These are phyloP conservation scores for Jackrogersella multiformis DNA, from an alignment of 495 filamentous ascomycete genomes.

Conservation along the genomic window DNA sequence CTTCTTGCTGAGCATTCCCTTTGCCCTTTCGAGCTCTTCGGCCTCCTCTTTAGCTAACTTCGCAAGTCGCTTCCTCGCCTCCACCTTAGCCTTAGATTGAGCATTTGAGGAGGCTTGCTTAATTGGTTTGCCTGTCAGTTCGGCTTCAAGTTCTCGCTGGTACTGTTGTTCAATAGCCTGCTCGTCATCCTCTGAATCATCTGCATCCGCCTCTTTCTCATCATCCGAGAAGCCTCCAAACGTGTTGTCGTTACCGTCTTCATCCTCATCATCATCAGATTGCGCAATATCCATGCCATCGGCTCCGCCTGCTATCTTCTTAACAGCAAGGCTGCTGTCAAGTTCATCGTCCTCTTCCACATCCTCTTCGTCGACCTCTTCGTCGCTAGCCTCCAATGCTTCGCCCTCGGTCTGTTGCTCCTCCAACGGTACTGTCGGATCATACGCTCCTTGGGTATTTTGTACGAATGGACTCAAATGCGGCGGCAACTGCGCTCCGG, in stretches of 20 bases:
- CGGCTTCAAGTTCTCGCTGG: constrained; percentile 91
- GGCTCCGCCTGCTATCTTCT: constrained; percentile 54
- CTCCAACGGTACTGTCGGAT: constrained; percentile 81
- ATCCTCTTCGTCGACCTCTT: constrained; percentile 62
- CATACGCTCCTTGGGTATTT: constrained; percentile 81
- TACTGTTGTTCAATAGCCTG: constrained; percentile 62
- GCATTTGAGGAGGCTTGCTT: constrained; percentile 55
- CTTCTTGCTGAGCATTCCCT: constrained; percentile 93
- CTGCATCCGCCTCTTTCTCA: constrained; percentile 49
- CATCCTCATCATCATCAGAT: constrained; percentile 52
- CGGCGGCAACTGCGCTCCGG: constrained; percentile 87
- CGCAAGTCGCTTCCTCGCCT: constrained; percentile 72
- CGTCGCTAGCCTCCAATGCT: constrained; percentile 69
- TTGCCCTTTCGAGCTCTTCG: constrained; percentile 83
- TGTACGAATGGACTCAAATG: constrained; percentile 98
- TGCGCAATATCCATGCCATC: constrained; percentile 58
- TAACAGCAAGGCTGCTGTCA: constrained; percentile 50
- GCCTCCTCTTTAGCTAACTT: constrained; percentile 77
- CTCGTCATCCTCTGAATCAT: constrained; percentile 60
- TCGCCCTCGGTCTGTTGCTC: constrained; percentile 87
- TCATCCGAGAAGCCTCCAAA: constrained; percentile 57
- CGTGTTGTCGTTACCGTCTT: constrained; percentile 46
- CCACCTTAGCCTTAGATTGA: constrained; percentile 67
- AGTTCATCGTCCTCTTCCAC: constrained; percentile 49
- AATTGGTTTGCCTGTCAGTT: constrained; percentile 67